Evolutionary conservation across 805 yeast genomes (phyloP).

Genomic region (Hanseniaspora taiwanica): DNA sequence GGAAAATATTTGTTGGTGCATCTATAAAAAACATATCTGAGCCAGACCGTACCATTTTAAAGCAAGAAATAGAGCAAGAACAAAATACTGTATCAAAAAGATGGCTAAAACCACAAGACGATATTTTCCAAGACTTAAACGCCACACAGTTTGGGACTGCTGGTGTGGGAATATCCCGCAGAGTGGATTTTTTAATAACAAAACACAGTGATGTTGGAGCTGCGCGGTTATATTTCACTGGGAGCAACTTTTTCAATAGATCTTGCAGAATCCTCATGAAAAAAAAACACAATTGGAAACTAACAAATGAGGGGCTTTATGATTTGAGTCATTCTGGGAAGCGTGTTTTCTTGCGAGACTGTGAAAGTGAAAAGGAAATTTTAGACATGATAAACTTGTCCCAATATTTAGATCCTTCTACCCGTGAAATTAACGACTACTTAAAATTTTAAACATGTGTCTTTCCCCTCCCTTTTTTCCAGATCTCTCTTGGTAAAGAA

Average conservation of each 20-base stretch:
- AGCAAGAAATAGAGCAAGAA: too few relatives aligned
- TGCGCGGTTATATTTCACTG: slow-evolving; percentile 38
- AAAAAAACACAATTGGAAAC: slow-evolving; percentile 18
- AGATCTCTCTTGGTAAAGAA: neutral
- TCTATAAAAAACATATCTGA: slow-evolving; percentile 10
- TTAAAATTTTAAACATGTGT: neutral
- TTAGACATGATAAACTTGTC: neutral
- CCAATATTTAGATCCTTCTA: neutral
- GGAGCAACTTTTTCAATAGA: slow-evolving; percentile 40
- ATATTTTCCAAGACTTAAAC: slow-evolving; percentile 28
- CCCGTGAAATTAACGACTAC: neutral
- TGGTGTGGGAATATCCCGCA: slow-evolving; percentile 29
- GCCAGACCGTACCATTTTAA: too few relatives aligned
- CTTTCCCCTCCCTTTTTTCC: neutral
- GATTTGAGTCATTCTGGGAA: neutral
- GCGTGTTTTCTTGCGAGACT: neutral
- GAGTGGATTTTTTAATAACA: slow-evolving; percentile 38
- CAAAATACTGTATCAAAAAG: too few relatives aligned
- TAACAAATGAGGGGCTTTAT: neutral
- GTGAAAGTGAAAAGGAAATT: neutral
- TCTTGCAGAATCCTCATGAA: slow-evolving; percentile 30
- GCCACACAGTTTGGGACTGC: slow-evolving; percentile 14
- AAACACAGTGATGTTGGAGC: slow-evolving; percentile 36
- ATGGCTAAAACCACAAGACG: slow-evolving; percentile 1
- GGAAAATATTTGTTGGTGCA: slow-evolving; percentile 4